Base-by-base conservation (phyloP, 2,329 filamentous ascomycete species). In the Colletotrichum liriopes region DNA sequence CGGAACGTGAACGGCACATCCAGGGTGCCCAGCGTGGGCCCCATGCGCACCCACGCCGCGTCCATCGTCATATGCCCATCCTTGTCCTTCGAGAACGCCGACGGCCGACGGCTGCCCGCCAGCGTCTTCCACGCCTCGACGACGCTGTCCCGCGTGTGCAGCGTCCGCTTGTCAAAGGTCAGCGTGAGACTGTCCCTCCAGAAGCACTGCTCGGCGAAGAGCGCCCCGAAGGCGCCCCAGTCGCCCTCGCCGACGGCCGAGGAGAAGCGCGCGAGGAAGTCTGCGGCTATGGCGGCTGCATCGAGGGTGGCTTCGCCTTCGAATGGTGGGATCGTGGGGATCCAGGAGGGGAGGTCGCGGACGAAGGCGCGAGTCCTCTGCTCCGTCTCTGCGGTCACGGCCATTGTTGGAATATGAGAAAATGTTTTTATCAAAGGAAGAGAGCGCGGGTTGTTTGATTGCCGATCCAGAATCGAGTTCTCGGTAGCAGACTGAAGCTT, bases 131-230 rank as follows among this genome's bases (percentile, higher is more conserved):
- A 72, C 16, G 70, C 70, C 16, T 1, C 29, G 23, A 51, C 52
- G 37, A 70, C 62, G n/a, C 20, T 26, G 4, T 43, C 41, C 18
- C 65, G 32, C 18, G 41, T 60, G 35, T 47, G n/a, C 47, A 72
- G 41, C n/a, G 70, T 72, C 29, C 70, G 70, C 65, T 70, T 72
- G 65, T 72, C 70, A 26, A 72, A 72, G 16, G 70, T 72, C 16
- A 72, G 65, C 12, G 65, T 72, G n/a, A 72, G 45, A 45, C 7
- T 37, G 58, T 72, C 70, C 12, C n/a, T 49, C 70, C 70, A 72
- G 49, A 47, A 72, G 45, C 58, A 64, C 4, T 65, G n/a, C 4
- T 72, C 20, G 47, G 54, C 23, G 32, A 70, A 61, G 29, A 72
- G 66, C 23, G 23, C 26, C 11, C 29, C 65, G 32, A 72, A 72